These are phyloP conservation scores for Aspergillus flavus DNA, from an alignment of 2,329 filamentous ascomycete species.

Conservation along the genomic window DNA sequence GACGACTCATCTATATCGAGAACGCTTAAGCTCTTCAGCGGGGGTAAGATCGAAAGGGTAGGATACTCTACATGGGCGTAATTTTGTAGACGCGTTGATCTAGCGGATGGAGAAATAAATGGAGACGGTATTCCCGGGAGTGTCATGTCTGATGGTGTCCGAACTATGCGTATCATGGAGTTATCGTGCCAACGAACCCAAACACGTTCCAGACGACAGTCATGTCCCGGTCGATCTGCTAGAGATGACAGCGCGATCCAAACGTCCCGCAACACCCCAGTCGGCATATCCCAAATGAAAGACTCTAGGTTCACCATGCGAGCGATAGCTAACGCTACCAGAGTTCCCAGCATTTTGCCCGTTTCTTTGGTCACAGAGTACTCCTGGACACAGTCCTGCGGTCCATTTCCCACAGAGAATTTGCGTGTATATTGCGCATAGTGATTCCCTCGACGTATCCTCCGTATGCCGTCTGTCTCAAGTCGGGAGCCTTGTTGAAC, in stretches of 20 bases:
- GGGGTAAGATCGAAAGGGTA: slow-evolving; percentile 75
- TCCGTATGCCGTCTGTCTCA: slow-evolving; percentile 12
- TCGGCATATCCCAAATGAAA: slow-evolving; percentile 89
- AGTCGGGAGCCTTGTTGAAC: slow-evolving; percentile 4
- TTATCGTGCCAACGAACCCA: slow-evolving; percentile 88
- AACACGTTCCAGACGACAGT: slow-evolving; percentile 70
- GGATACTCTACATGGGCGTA: slow-evolving; percentile 72
- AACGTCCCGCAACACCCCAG: slow-evolving; percentile 76
- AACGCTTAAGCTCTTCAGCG: slow-evolving; percentile 73
- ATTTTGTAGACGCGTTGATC: slow-evolving; percentile 49
- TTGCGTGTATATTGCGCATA: slow-evolving; percentile 79
- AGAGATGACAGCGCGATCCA: slow-evolving; percentile 77
- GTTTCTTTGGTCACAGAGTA: slow-evolving; percentile 81
- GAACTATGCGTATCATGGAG: slow-evolving; percentile 34
- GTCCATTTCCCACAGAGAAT: slow-evolving; percentile 83
- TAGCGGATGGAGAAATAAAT: slow-evolving; percentile 20
- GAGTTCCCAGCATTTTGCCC: slow-evolving; percentile 84
- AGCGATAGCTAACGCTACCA: slow-evolving; percentile 76
- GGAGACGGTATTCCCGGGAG: slow-evolving; percentile 22
- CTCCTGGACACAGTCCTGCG: slow-evolving; percentile 74
- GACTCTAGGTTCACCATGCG: slow-evolving; percentile 81
- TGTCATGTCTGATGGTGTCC: slow-evolving; percentile 20
- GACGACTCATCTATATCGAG: slow-evolving; percentile 81
- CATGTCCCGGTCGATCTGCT: slow-evolving; percentile 62
- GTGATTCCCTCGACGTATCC: slow-evolving; percentile 65